Evolutionary conservation across 1,284 basidiomycete species (phyloP), one percentile per base, ranked within the genome.

Genomic region (Chalciporus sp.): DNA sequence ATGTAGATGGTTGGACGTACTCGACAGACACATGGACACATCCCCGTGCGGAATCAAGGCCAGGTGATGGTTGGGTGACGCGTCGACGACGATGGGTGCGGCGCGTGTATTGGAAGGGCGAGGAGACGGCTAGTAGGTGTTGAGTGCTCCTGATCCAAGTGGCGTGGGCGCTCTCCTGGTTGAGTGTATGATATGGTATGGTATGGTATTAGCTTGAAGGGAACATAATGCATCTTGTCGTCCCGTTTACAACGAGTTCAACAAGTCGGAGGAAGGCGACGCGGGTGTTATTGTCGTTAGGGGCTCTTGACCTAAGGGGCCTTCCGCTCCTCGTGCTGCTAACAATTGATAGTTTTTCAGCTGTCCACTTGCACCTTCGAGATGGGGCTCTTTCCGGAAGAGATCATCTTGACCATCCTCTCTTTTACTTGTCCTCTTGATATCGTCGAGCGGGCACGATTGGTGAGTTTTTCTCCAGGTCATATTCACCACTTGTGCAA

Each of bases 1-100:
- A 31, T 11, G 31, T 26, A 85, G 88, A 81, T 62, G 89, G 88
- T 6, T 91, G 89, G 88, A 81, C 88, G 14, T 90, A 91, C 61
- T 86, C 86, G 4, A 87, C 88, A 55, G 87, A 90, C 58, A 72
- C 77, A 0, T 90, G 89, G 89, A 73, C 80, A 10, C 75, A 83
- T 47, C 75, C 81, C 0, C 72, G 72, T 2, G 71, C 59, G 61
- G 80, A 74, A 56, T 77, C 75, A 39, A 76, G 79, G 71, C 74
- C 63, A 62, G 61, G 10, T 68, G 77, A 74, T 2, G 79, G 80
- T 27, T 69, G 67, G 65, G 76, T 85, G 52, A 89, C 86, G n/a
- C 71, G 87, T 48, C 69, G 87, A 58, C 68, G 87, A 58, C 70
- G 85, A 43, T 90, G 88, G 87, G 72, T 79, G 16, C 70, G 87